phyloP scores from a whole-genome alignment of 2,329 filamentous ascomycete species.

The Colletotrichum cordylinicola region DNA sequence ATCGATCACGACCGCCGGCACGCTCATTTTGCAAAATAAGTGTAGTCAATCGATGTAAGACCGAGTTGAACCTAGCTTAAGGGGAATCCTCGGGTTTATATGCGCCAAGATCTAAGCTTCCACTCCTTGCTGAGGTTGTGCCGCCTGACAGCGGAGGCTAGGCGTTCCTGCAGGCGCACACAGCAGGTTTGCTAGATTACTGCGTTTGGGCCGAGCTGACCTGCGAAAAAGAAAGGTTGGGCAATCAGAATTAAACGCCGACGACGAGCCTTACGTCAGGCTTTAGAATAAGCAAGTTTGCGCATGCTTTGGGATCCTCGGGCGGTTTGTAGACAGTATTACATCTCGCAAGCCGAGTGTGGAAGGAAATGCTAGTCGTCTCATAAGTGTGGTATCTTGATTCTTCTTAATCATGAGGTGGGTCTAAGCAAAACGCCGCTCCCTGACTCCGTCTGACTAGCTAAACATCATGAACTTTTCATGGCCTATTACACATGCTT shows the following conservation, averaged over 20 bases:
- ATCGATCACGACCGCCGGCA: background rate
- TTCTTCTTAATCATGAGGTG: background rate
- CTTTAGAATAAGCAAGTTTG: background rate
- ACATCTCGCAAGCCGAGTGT: background rate
- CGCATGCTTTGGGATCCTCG: background rate
- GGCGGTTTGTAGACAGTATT: background rate
- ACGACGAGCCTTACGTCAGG: background rate
- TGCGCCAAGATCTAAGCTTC: background rate
- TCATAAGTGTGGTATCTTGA: background rate
- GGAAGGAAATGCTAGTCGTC: background rate
- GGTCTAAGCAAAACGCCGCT: background rate
- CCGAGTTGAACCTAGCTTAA: background rate
- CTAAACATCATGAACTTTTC: background rate
- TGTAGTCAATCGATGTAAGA: background rate
- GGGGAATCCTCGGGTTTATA: background rate
- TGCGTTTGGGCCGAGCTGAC: background rate
- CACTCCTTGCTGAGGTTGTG: background rate
- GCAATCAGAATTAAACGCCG: background rate
- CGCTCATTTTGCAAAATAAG: background rate
- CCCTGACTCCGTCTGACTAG: background rate
- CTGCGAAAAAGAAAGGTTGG: background rate
- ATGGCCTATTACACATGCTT: background rate
- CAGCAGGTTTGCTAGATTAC: background rate
- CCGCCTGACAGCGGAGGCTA: background rate
- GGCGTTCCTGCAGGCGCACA: background rate